These are phyloP conservation scores for Calocybe indica DNA, from an alignment of 768 basidiomycete genomes.

Conservation along the genomic window DNA sequence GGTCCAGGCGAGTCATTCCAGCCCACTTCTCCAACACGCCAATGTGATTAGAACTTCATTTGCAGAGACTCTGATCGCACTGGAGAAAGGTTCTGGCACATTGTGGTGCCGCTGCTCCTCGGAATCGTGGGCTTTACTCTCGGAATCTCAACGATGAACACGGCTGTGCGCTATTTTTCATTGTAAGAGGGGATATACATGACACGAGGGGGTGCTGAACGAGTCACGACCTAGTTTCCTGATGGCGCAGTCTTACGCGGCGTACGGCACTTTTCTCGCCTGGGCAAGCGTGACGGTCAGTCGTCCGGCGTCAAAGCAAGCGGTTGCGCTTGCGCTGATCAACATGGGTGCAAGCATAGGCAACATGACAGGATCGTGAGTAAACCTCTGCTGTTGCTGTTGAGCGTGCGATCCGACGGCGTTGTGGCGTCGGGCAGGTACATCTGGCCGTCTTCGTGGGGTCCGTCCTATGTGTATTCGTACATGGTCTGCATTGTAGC, in stretches of 20 bases:
- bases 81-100: slow-evolving; percentile 75
- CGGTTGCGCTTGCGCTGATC: slow-evolving; percentile 74
- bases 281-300: slow-evolving; percentile 55
- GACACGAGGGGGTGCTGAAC: background rate
- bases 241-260: slow-evolving; percentile 74
- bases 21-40: background rate
- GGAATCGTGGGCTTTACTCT: slow-evolving; percentile 74
- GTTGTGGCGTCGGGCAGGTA: slow-evolving; percentile 32
- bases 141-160: slow-evolving; percentile 65
- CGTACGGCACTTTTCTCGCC: slow-evolving; percentile 54
- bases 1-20: slow-evolving; percentile 34
- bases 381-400: slow-evolving; percentile 12
- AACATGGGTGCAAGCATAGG: slow-evolving; percentile 82
- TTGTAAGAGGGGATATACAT: slow-evolving; percentile 34
- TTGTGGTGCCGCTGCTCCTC: slow-evolving; percentile 44
- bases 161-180: slow-evolving; percentile 62
- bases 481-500: slow-evolving; percentile 71
- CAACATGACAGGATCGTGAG: slow-evolving; percentile 77
- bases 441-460: slow-evolving; percentile 62
- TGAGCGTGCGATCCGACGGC: no score
- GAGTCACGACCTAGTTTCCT: slow-evolving; percentile 41
- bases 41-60: no score
- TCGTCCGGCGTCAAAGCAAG: slow-evolving; percentile 74
- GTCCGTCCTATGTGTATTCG: slow-evolving; percentile 59
- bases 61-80: slow-evolving; percentile 68